Percentiles rank a stretch among this genome's conserved stretches.
Conservation (phyloP, 2,329 filamentous ascomycete genomes). For the Salinomyces thailandicus region DNA sequence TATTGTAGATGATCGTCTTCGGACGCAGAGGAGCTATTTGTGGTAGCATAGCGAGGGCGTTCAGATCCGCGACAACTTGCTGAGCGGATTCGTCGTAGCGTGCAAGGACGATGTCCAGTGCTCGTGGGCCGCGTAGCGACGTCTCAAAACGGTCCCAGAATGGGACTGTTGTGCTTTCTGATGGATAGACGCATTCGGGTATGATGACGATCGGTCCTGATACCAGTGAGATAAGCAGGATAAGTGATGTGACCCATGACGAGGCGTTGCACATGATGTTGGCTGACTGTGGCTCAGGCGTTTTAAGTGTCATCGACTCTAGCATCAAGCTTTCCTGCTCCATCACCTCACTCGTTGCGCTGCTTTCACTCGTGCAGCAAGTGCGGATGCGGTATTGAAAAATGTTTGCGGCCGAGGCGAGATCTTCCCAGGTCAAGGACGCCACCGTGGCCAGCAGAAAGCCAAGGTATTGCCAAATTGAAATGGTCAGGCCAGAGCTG, state of each 20-base stretch:
- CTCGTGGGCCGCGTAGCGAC: not conserved
- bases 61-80: not conserved
- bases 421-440: not conserved
- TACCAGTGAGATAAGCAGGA: not conserved
- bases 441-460: not conserved
- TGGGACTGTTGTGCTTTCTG: not conserved
- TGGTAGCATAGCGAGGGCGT: not conserved
- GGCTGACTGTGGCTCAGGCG: not conserved
- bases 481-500: not conserved
- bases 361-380: not conserved
- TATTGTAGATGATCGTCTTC: constrained; percentile 6
- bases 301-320: not conserved
- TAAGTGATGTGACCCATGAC: not conserved
- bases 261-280: not conserved
- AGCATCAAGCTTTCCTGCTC: not conserved
- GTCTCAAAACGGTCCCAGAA: not conserved
- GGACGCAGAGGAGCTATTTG: not conserved
- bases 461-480: not conserved
- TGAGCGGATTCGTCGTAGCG: constrained; percentile 2
- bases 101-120: constrained; percentile 5
- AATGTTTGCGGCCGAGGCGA: not conserved
- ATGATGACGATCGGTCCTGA: not conserved
- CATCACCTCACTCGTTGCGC: not conserved
- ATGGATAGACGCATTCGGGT: not conserved
- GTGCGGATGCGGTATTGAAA: too few relatives aligned